Base-by-base conservation (phyloP, 163 green algal species). In the Trebouxiophyceae sp. region DNA sequence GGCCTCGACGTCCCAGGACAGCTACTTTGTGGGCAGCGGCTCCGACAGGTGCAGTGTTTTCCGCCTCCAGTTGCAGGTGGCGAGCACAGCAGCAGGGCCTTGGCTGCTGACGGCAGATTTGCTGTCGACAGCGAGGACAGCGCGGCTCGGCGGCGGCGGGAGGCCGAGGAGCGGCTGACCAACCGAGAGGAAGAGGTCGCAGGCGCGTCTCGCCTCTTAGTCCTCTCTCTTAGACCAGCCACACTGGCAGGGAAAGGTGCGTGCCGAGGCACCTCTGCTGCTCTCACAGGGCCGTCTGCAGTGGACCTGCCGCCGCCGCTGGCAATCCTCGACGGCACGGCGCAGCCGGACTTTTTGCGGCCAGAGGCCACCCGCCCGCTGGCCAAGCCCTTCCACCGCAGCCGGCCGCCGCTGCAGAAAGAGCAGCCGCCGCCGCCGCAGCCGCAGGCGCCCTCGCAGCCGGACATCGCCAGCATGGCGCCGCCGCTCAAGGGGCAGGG, bases 111-210 rank as follows among this genome's bases (percentile, higher is more conserved):
- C n/a, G n/a, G n/a, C n/a, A n/a, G n/a, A n/a, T n/a, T n/a, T n/a
- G n/a, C n/a, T n/a, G n/a, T n/a, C n/a, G n/a, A n/a, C 80, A 87
- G 80, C 39, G 56, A 76, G 6, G 77, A 83, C 34, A 83, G 75
- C 30, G 80, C 80, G 0, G 57, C 63, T 23, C 23, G 65, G n/a
- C 47, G 80, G 20, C 72, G 74, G 20, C 57, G 61, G n/a, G 67
- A 74, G n/a, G 80, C 80, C 1, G 72, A 68, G 27, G 69, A 45
- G 3, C 61, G 77, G 45, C 63, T 87, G 24, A 65, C 55, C 23
- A 76, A 87, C 44, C 81, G 63, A 55, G 61, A 45, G 1, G 71
- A 78, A 26, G 67, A 67, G 32, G 34, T 24, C 20, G 26, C 47
- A 46, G 61, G 47, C 4, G 65, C 60, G 33, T 62, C 26, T 62